Evolutionary conservation across 2,329 filamentous ascomycete species (phyloP).

Genomic region (Mariannaea elegans): DNA sequence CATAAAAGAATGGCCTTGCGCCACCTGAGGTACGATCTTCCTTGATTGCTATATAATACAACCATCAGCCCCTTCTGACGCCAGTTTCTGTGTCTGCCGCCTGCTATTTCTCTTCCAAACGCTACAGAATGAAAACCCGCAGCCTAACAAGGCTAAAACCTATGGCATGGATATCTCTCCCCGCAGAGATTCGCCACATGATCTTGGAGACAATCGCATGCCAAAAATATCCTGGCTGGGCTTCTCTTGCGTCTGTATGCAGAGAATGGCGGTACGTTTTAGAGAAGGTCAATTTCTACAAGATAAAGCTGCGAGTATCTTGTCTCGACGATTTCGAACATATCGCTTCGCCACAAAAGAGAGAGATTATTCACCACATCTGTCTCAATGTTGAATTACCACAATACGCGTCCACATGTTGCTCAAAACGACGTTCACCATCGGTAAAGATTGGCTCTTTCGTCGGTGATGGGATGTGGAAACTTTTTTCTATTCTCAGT

Average conservation of each 20-base stretch:
- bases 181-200: conserved; percentile 44
- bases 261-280: conserved; percentile 47
- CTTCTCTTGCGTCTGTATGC: conserved; percentile 45
- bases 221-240: conserved; percentile 44
- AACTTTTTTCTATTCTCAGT: conserved; percentile 43
- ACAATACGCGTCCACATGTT: conserved; percentile 36
- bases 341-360: conserved; percentile 29
- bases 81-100: too few relatives aligned
- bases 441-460: conserved; percentile 8
- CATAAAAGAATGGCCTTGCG: too few relatives aligned
- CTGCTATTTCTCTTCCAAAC: too few relatives aligned
- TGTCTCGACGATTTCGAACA: conserved; percentile 37
- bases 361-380: conserved; percentile 41
- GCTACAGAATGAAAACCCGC: background rate
- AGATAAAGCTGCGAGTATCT: conserved; percentile 36
- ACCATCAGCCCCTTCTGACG: too few relatives aligned
- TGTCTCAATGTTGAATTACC: conserved; percentile 42
- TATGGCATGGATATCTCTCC: conserved; percentile 31
- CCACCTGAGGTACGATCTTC: too few relatives aligned
- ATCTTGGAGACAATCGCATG: conserved; percentile 40
- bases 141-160: background rate
- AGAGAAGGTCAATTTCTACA: conserved; percentile 42
- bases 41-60: too few relatives aligned
- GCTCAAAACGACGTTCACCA: conserved; percentile 8
- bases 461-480: conserved; percentile 34